A percentile compares a stretch with the other conserved stretches of the same genome.
Conservation (phyloP, 2,329 filamentous ascomycete species). For the Elsinoe fawcettii region DNA sequence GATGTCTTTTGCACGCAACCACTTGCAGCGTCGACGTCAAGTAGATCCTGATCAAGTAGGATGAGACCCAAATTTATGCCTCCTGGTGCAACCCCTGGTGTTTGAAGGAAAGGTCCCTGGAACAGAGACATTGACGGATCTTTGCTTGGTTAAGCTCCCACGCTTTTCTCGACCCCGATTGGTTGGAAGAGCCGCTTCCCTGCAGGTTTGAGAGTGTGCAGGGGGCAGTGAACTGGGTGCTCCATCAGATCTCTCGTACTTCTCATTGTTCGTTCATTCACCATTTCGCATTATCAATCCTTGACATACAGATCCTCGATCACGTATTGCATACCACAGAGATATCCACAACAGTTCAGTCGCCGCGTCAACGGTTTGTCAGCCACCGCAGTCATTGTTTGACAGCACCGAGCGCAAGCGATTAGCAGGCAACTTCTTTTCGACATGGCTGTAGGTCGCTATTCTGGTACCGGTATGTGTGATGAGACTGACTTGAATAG, state of each 20-base stretch:
- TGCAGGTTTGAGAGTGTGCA: constrained; percentile 12
- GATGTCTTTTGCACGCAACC: not conserved
- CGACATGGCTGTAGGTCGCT: constrained; percentile 17
- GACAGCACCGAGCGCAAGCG: not conserved
- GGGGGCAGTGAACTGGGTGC: constrained; percentile 10
- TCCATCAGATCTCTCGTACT: not conserved
- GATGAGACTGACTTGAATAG: not conserved
- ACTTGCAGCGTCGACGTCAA: not conserved
- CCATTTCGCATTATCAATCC: constrained; percentile 6
- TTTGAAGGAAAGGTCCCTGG: not conserved
- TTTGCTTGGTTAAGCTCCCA: constrained; percentile 11
- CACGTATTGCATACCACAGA: not conserved
- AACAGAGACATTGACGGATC: not conserved
- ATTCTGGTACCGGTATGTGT: not conserved
- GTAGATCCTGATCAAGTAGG: not conserved
- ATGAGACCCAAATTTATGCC: constrained; percentile 8
- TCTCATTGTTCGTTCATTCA: constrained; percentile 3
- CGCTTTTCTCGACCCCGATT: not conserved
- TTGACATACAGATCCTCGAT: not conserved
- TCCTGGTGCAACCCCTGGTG: not conserved
- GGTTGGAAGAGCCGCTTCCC: constrained; percentile 7
- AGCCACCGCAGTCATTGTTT: not conserved
- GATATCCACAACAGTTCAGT: not conserved
- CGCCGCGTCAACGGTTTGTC: not conserved
- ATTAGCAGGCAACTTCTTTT: constrained; percentile 1